Percentiles rank a stretch among this genome's conserved stretches.
These are phyloP conservation scores for Arachis stenosperma DNA, from an alignment of 306 rosid genomes.

Conservation along the genomic window DNA sequence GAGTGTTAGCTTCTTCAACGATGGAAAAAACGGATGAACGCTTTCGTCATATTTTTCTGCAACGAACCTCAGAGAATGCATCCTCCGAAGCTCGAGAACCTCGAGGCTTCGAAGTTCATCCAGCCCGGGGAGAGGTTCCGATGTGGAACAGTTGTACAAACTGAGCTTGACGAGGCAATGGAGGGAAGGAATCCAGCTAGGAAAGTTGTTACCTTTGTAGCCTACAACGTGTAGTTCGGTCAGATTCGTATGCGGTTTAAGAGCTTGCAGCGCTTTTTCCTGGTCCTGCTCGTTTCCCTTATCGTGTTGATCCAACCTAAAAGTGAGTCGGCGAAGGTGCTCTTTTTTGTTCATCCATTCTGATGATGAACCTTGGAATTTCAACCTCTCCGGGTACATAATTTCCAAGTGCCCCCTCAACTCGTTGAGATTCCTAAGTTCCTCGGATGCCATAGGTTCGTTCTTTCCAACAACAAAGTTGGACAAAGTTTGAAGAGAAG, in stretches of 20 bases:
- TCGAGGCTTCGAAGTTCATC: slow-evolving; percentile 5
- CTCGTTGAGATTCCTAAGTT: background rate
- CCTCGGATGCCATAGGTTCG: background rate
- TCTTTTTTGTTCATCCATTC: background rate
- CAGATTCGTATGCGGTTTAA: background rate
- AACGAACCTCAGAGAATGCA: slow-evolving; percentile 25
- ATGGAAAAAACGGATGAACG: background rate
- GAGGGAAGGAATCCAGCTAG: background rate
- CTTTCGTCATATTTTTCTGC: background rate
- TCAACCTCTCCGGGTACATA: background rate
- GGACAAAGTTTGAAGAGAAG: slow-evolving; percentile 12
- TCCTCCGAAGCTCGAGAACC: background rate
- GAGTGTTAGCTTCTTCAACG: slow-evolving; percentile 24
- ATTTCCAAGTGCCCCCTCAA: slow-evolving; percentile 18
- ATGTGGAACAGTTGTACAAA: background rate
- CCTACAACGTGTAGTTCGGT: background rate
- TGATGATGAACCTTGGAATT: background rate
- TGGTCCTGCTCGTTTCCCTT: background rate
- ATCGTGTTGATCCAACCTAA: slow-evolving; percentile 8
- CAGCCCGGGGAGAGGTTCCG: background rate
- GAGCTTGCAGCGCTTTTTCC: background rate
- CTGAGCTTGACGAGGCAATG: slow-evolving; percentile 12
- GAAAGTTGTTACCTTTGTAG: background rate
- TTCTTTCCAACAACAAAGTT: slow-evolving; percentile 3
- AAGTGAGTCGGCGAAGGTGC: background rate